Base-by-base conservation (phyloP, 2,329 filamentous ascomycete species). In the Penicillium sp. region DNA sequence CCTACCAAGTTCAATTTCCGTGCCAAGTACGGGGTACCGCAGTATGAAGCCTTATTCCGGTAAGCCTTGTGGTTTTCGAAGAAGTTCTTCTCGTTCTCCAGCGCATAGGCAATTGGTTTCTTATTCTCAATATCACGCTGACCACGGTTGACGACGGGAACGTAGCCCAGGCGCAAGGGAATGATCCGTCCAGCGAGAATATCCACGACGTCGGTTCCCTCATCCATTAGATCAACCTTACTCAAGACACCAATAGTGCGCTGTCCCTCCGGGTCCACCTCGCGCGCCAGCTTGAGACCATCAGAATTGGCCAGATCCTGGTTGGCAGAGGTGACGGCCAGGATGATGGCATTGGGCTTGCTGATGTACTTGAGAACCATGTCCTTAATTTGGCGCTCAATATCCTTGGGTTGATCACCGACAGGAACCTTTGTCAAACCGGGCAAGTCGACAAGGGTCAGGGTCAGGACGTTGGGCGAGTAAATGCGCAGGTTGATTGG, bases 21-120 rank as follows among this genome's bases (percentile, higher is more conserved):
- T 3, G 94, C 94, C 56, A 99, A 82, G 71, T 99, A 99, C 3
- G 94, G 94, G 3, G 94, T 99, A 74, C 94, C 94, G 76, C 94
- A 99, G 82, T 99, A 99, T 5, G 92, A 90, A 71, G 91, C 92
- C 86, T 99, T 99, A 79, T 97, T 99, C 57, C 92, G 86, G 77
- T 99, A 99, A 29, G 94, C 93, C 79, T 95, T 96, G 84, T 99
- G 94, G 75, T 93, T 93, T 69, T 99, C 94, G 73, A 99, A 99
- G 75, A 96, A 99, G 72, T 90, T 88, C 83, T 91, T 95, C 81
- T 99, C 94, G 48, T 91, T 87, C 77, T 97, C 93, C 63, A 99
- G 81, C 4, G 94, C 92, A 59, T 88, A 88, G 52, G 90, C 88
- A 71, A 99, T 99, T 33, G 89, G 87, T 79, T 96, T 95, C 81